Evolutionary conservation across 345 rosid species (phyloP), one percentile per base, ranked within the genome.

Genomic region (Acer campestre): DNA sequence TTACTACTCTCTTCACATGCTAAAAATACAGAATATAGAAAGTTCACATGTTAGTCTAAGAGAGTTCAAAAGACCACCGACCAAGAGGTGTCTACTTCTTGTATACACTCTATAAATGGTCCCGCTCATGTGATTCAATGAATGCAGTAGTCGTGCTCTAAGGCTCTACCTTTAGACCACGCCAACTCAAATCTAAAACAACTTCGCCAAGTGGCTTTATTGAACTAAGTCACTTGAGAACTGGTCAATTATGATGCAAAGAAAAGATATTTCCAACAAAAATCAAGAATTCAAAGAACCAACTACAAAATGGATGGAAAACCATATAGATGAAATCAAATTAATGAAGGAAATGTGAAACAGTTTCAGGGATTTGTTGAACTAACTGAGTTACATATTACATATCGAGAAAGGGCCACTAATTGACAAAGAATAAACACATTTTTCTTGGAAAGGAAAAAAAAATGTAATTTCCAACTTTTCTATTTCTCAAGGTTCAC

Each of bases 31-130:
- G 58, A 53, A 5, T 53, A 16, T 4, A 53, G 58, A 1, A 53
- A 31, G 62, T 53, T 53, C 74, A 53, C 46, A 70, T 70, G 74
- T 38, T 7, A 6, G 38, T 58, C 53, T 53, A 35, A 18, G 18
- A 20, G 44, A 46, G 13, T 9, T 31, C 71, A 31, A 63, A 78
- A 64, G 27, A n/a, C 75, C 59, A 63, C 61, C 78, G 61, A 74
- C 80, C 68, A 74, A 40, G 69, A 61, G 20, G 35, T 77, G 73
- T 76, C 82, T 71, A 67, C 61, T 40, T 53, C 71, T 40, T 40
- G 77, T 67, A 72, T 71, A 76, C 44, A 76, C 44, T 44, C 42
- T 63, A 71, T 10, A 42, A 42, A 25, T 71, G 79, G 89, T 75
- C 80, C 83, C 67, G 14, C 20, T 71, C 63, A 66, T 38, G 75